Base-by-base conservation (phyloP, 345 rosid genomes). In the Eucalyptus urophylla region DNA sequence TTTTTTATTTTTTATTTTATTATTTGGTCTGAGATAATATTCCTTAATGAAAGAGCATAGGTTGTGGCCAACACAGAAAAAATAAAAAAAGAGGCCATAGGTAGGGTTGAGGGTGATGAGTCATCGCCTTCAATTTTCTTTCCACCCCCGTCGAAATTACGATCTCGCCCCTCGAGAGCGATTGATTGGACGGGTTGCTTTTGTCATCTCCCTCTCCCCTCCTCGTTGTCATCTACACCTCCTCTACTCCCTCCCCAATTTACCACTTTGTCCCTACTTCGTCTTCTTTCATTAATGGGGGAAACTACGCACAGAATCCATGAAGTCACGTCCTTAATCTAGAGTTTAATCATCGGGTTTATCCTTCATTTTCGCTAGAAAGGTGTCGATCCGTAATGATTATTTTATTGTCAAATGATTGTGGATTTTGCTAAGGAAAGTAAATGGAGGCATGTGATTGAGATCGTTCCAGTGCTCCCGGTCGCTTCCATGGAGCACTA, bases 111-210 rank as follows among this genome's bases (percentile, higher is more conserved):
- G 31, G 67, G 31, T 6, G 58, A 51, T 88, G 90, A 91, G 90
- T 90, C 92, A 89, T 91, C 91, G 83, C 15, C 51, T 83, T 58
- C 86, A 37, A 76, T 76, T 76, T 11, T 27, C 31, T 62, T 56
- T 56, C 62, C 58, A 19, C 83, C 81, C 81, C 47, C 27, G 4
- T n/a, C 49, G 8, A 80, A 90, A 87, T 76, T 88, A 87, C 83
- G 86, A 86, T 87, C 65, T 11, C 14, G n/a, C 53, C 49, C 87
- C 8, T 60, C 65, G 91, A 91, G n/a, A 72, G 47, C 33, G 89
- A 90, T 86, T 89, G 92, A 92, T 89, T 87, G 87, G 93, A 92
- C 90, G 24, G 24, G 49, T 44, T 86, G 49, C 86, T 86, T 90
- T 89, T 72, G 50, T 85, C 89, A 43, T 49, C 87, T 76, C 60